Conservation (phyloP, 805 yeast genomes). For the Candida nitratophila region DNA sequence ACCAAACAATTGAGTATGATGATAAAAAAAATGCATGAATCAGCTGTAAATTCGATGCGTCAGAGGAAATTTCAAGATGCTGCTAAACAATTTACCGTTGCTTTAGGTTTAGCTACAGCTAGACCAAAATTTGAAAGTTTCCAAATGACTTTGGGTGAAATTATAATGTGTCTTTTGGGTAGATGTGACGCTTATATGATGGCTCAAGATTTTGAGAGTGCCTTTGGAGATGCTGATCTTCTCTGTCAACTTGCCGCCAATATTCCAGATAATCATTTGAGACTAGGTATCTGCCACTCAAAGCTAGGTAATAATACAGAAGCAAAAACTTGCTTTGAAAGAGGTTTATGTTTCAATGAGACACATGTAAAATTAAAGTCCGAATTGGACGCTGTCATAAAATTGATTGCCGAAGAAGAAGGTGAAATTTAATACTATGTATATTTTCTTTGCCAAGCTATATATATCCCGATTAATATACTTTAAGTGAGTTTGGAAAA, state of each 20-base stretch:
- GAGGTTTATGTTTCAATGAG: slow-evolving; percentile 63
- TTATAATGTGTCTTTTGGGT: slow-evolving; percentile 58
- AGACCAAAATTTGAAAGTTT: slow-evolving; percentile 71
- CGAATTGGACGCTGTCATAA: slow-evolving; percentile 40
- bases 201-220: slow-evolving; percentile 46
- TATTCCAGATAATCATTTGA: slow-evolving; percentile 62
- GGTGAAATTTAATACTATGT: slow-evolving; percentile 35
- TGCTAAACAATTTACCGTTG: slow-evolving; percentile 54
- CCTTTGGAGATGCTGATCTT: slow-evolving; percentile 64
- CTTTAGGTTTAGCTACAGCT: slow-evolving; percentile 59
- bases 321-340: slow-evolving; percentile 61
- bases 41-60: slow-evolving; percentile 54
- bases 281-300: slow-evolving; percentile 59
- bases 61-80: slow-evolving; percentile 51
- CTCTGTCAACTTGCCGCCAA: slow-evolving; percentile 50
- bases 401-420: slow-evolving; percentile 47
- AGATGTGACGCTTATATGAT: slow-evolving; percentile 64
- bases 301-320: slow-evolving; percentile 57
- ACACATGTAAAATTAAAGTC: slow-evolving; percentile 41
- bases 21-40: slow-evolving; percentile 58
- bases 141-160: slow-evolving; percentile 63
- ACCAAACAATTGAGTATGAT: slow-evolving; percentile 48
- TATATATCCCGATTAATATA: no score
- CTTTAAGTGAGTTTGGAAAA: no score
- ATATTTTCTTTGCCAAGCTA: no score